phyloP scores from a whole-genome alignment of 495 filamentous ascomycete species.

The Penicillium pancosmium region DNA sequence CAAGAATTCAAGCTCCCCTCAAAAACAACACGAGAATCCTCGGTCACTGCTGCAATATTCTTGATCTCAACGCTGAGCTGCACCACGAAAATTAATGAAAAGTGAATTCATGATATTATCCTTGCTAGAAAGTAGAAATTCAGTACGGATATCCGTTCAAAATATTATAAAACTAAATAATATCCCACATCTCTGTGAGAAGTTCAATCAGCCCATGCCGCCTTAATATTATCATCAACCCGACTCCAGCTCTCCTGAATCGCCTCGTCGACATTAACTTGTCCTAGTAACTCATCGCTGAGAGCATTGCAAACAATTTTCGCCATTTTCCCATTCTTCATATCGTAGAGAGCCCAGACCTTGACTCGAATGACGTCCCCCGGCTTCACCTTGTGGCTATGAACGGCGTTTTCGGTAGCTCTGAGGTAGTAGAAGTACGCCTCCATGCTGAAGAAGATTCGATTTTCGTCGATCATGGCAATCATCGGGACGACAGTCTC shows the following conservation, averaged over 20 bases:
- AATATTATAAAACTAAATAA: too few relatives aligned
- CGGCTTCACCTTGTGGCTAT: slow-evolving; percentile 10
- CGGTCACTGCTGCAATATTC: too few relatives aligned
- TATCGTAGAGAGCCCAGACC: slow-evolving; percentile 13
- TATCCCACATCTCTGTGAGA: too few relatives aligned
- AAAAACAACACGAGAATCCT: too few relatives aligned
- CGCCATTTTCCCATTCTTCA: slow-evolving; percentile 9
- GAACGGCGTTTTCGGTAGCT: slow-evolving; percentile 7
- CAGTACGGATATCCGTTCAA: too few relatives aligned
- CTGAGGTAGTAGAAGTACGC: slow-evolving; percentile 8
- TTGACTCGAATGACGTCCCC: slow-evolving; percentile 16
- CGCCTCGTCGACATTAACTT: slow-evolving; percentile 7
- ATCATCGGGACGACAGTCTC: slow-evolving; percentile 13
- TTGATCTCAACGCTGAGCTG: too few relatives aligned
- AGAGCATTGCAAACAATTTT: slow-evolving; percentile 10
- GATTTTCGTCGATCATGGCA: slow-evolving; percentile 6
- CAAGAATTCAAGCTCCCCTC: too few relatives aligned
- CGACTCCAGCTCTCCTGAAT: slow-evolving; percentile 13
- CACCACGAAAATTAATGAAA: too few relatives aligned
- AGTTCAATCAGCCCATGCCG: neutral
- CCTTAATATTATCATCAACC: slow-evolving; percentile 9
- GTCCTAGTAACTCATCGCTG: slow-evolving; percentile 6
- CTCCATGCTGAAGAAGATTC: slow-evolving; percentile 12
- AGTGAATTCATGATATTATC: too few relatives aligned
- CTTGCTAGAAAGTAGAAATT: too few relatives aligned